A percentile compares a stretch with the other conserved stretches of the same genome.
These are phyloP conservation scores for Talaromyces sp. DNA, from an alignment of 2,329 filamentous ascomycete species.

Conservation along the genomic window DNA sequence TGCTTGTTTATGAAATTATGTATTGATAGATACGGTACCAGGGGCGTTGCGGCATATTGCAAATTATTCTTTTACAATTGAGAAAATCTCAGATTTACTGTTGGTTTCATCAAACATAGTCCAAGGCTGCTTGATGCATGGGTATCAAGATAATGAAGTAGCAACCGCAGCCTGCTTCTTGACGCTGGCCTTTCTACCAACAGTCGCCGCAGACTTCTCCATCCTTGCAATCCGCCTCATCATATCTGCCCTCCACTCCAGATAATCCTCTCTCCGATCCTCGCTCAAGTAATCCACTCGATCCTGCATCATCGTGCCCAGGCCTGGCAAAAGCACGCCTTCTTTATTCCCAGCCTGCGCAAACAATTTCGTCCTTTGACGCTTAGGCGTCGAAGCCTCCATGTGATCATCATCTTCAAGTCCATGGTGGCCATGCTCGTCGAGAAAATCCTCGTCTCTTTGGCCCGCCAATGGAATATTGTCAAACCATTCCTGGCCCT, in stretches of 20 bases:
- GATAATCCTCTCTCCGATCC: slow-evolving; percentile 36
- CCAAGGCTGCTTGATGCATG: not conserved
- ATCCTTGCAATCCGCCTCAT: slow-evolving; percentile 31
- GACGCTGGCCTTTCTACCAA: not conserved
- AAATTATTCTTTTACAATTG: not conserved
- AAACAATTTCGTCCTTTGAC: slow-evolving; percentile 19
- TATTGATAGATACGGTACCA: not conserved
- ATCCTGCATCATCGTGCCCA: slow-evolving; percentile 48
- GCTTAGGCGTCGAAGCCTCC: slow-evolving; percentile 19
- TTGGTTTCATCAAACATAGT: not conserved
- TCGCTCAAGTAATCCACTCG: slow-evolving; percentile 43
- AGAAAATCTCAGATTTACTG: not conserved
- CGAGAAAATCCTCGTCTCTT: slow-evolving; percentile 20
- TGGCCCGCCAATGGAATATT: slow-evolving; percentile 44
- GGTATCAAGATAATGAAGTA: not conserved
- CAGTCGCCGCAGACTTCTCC: slow-evolving; percentile 13
- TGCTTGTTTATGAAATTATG: not conserved
- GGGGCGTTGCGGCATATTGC: not conserved
- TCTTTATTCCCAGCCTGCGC: slow-evolving; percentile 13
- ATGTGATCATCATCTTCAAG: slow-evolving; percentile 27
- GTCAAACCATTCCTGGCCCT: slow-evolving; percentile 62
- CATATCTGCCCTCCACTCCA: slow-evolving; percentile 39
- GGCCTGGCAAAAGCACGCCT: slow-evolving; percentile 39
- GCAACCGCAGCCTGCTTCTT: not conserved
- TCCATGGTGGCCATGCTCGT: slow-evolving; percentile 20